Evolutionary conservation across 306 rosid genomes (phyloP), one percentile per base, ranked within the genome.

Genomic region (Pterocarpus macrocarpus): DNA sequence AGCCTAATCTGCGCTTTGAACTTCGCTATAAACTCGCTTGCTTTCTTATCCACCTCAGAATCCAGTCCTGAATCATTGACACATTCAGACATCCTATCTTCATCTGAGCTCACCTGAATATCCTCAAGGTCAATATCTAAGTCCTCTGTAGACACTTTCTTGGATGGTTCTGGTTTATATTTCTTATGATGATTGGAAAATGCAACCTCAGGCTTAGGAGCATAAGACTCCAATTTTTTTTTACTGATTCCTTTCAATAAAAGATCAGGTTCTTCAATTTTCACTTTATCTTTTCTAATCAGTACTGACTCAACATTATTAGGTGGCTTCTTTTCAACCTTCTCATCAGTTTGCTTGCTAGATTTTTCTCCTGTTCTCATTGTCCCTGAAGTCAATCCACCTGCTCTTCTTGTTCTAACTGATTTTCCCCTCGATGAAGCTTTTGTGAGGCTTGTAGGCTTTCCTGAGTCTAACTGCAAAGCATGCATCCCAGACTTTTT

Each of bases 31-130:
- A 96, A 96, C 83, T 90, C 98, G 30, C 94, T 91, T 5, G 97
- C 99, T 88, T 93, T 96, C 94, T 92, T 93, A 62, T 94, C 99
- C 45, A 96, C 99, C 90, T 93, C 97, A 32, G 94, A 83, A 81
- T 92, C 97, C 17, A 87, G 62, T 52, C 81, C 93, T 41, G 90
- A 85, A 80, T 87, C 87, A 58, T 81, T 71, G 36, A 82, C 82
- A 68, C 74, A 67, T 50, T 78, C 90, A 44, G 80, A 74, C 32
- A 76, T 77, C 69, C 9, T 80, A 43, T 85, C 92, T 71, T 85
- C 93, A 32, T 84, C 89, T 12, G 92, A 85, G 90, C 85, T 90
- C 57, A 12, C 73, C 49, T 44, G 76, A 65, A 73, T 16, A 78
- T 73, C 82, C 35, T 84, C 90, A 14, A 71, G 80, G 80, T 85